A percentile compares a stretch with the other conserved stretches of the same genome.
These are phyloP conservation scores for Ganoderma meredithae DNA, from an alignment of 1,284 basidiomycete species.

Conservation along the genomic window DNA sequence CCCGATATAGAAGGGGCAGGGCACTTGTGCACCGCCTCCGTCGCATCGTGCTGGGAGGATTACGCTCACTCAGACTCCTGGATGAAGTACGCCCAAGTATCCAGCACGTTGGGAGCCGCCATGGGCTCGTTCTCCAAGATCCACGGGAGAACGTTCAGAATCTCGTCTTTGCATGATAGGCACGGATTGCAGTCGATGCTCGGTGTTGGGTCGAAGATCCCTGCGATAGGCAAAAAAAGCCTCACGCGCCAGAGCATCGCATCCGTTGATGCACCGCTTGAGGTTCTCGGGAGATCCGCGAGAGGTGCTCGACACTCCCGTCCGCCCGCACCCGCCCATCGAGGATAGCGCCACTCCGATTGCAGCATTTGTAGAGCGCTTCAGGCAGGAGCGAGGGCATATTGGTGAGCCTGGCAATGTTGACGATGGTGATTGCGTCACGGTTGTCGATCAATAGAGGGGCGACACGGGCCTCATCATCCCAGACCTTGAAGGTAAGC, in stretches of 20 bases:
- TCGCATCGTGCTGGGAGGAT: too few species aligned
- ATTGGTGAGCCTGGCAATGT: slow-evolving; percentile 11
- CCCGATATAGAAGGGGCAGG: too few species aligned
- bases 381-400: slow-evolving; percentile 1
- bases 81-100: not conserved
- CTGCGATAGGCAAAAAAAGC: not conserved
- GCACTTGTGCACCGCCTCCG: too few species aligned
- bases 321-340: not conserved
- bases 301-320: not conserved
- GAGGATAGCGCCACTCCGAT: not conserved
- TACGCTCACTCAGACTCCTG: too few species aligned
- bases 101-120: not conserved
- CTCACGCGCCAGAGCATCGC: not conserved
- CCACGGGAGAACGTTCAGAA: not conserved
- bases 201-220: not conserved
- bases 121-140: not conserved
- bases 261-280: not conserved
- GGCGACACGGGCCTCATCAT: not conserved
- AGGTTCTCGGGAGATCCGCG: not conserved
- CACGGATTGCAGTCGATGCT: not conserved
- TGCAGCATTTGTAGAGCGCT: slow-evolving; percentile 8
- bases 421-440: slow-evolving; percentile 10
- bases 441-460: not conserved
- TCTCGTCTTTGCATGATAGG: not conserved
- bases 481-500: not conserved